Conservation (phyloP, 768 basidiomycete genomes). For the Gautieria morchelliformis region DNA sequence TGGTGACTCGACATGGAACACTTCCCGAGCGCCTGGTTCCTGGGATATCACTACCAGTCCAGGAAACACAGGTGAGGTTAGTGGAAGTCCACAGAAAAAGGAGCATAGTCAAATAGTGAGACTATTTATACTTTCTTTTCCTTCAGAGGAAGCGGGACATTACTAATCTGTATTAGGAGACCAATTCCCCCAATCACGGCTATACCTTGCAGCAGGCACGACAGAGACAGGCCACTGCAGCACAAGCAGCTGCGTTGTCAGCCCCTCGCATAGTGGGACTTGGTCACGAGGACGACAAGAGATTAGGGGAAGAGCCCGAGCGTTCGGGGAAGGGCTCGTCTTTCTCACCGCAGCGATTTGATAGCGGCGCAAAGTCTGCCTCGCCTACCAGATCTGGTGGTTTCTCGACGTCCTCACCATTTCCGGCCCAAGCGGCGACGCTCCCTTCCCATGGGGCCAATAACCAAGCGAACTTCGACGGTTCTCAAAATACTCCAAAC, state of each 20-base stretch:
- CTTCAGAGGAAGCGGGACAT: not conserved
- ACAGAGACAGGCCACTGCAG: slow-evolving; percentile 34
- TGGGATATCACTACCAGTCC: slow-evolving; percentile 35
- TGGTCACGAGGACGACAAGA: slow-evolving; percentile 6
- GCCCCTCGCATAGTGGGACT: slow-evolving; percentile 32
- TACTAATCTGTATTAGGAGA: slow-evolving; percentile 27
- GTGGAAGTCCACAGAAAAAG: slow-evolving; percentile 38
- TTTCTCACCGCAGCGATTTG: slow-evolving; percentile 47
- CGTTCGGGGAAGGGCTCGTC: slow-evolving; percentile 36
- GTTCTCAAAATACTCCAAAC: slow-evolving; percentile 27
- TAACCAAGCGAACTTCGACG: slow-evolving; percentile 26
- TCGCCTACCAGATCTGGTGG: slow-evolving; percentile 34
- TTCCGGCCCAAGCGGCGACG: not conserved
- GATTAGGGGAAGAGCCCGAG: slow-evolving; percentile 34
- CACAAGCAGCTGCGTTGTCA: slow-evolving; percentile 28
- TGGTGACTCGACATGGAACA: slow-evolving; percentile 41
- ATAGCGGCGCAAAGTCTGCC: slow-evolving; percentile 32
- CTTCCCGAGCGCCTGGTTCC: slow-evolving; percentile 38
- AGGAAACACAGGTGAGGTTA: slow-evolving; percentile 25
- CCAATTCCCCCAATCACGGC: slow-evolving; percentile 21
- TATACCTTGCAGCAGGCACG: slow-evolving; percentile 36
- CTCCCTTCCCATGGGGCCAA: slow-evolving; percentile 21
- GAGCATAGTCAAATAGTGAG: slow-evolving; percentile 41
- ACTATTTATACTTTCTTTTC: slow-evolving; percentile 4
- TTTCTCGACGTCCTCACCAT: slow-evolving; percentile 22